These are phyloP conservation scores for Myriosclerotinia scirpicola DNA, from an alignment of 2,329 filamentous ascomycete species.

Conservation along the genomic window DNA sequence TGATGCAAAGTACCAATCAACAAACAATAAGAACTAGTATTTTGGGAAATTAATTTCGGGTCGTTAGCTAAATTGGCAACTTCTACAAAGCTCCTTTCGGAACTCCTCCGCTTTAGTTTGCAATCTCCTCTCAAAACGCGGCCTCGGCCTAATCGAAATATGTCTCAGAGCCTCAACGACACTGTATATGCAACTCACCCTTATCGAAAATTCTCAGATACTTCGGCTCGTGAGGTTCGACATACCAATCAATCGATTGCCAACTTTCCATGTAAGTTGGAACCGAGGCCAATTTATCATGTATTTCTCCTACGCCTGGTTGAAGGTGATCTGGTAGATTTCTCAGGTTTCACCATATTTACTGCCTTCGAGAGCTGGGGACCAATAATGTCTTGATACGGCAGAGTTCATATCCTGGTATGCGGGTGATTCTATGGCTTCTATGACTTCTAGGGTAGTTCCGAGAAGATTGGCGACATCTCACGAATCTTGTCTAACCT, in stretches of 20 bases:
- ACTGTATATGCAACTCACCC: constrained; percentile 2
- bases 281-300: background rate
- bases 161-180: background rate
- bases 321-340: background rate
- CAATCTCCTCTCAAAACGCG: background rate
- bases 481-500: constrained; percentile 24
- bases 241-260: background rate
- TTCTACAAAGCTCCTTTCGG: background rate
- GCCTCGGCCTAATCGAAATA: background rate
- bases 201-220: background rate
- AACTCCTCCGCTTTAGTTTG: background rate
- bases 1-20: background rate
- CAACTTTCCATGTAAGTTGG: background rate
- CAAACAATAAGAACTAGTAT: background rate
- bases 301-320: background rate
- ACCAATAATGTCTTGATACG: background rate
- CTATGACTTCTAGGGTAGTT: constrained; percentile 10
- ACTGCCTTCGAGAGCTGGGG: background rate
- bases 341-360: background rate
- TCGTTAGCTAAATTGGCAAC: background rate
- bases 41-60: constrained; percentile 1
- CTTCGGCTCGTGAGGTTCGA: constrained; percentile 8
- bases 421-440: background rate
- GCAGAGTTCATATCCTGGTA: background rate
- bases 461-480: constrained; percentile 23